Evolutionary conservation across 805 yeast genomes (phyloP).

Genomic region (Blastobotrys robertii): DNA sequence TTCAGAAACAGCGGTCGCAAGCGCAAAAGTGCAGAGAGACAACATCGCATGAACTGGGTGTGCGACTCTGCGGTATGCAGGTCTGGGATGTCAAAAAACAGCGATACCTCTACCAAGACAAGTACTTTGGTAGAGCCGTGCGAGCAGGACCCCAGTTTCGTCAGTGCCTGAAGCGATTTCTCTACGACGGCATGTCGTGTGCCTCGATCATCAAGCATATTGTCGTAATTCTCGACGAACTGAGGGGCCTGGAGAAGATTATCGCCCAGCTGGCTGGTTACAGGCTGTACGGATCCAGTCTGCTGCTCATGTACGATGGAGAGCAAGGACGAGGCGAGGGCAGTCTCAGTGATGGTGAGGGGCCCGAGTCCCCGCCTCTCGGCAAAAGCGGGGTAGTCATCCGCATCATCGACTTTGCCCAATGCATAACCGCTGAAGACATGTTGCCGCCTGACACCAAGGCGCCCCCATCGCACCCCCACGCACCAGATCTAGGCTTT

Average conservation of each 20-base stretch:
- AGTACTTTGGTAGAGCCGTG: constrained; percentile 82
- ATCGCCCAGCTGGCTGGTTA: constrained; percentile 57
- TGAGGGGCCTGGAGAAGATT: constrained; percentile 48
- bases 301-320: constrained; percentile 85
- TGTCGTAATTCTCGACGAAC: constrained; percentile 51
- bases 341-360: not conserved
- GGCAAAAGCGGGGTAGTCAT: constrained; percentile 25
- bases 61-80: constrained; percentile 91
- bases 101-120: constrained; percentile 63
- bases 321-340: constrained; percentile 13
- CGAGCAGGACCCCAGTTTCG: constrained; percentile 67
- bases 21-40: constrained; percentile 70
- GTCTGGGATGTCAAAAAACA: constrained; percentile 47
- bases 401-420: constrained; percentile 93
- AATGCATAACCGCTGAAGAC: constrained; percentile 65
- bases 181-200: constrained; percentile 61
- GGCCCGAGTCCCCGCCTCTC: constrained; percentile 14
- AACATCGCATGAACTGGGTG: constrained; percentile 76
- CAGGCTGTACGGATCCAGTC: constrained; percentile 84
- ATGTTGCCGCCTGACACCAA: constrained; percentile 30
- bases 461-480: constrained; percentile 64
- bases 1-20: constrained; percentile 67
- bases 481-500: constrained; percentile 70
- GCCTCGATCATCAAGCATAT: constrained; percentile 57
- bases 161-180: constrained; percentile 60